A percentile compares a stretch with the other conserved stretches of the same genome.
Evolutionary conservation across 2,329 filamentous ascomycete genomes (phyloP).

Genomic region (Thielaviopsis euricoi): DNA sequence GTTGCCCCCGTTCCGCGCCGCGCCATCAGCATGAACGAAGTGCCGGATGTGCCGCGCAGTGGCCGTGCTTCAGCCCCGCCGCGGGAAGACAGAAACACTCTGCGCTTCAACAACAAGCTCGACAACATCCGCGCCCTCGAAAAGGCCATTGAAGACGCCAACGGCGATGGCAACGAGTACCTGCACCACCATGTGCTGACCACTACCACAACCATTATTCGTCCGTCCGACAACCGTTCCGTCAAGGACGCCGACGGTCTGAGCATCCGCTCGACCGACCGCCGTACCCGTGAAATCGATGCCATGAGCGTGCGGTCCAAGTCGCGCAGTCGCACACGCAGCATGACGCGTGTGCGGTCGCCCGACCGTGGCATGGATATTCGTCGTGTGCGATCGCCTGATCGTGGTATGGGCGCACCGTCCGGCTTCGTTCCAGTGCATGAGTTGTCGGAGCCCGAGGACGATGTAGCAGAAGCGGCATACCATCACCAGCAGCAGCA

Average conservation of each 20-base stretch:
- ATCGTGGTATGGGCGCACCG: constrained; percentile 1
- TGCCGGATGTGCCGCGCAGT: not conserved
- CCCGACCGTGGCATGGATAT: not conserved
- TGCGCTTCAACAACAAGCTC: constrained; percentile 15
- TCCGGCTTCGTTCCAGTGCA: constrained; percentile 3
- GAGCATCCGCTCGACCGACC: not conserved
- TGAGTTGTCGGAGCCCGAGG: constrained; percentile 9
- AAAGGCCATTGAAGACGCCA: constrained; percentile 17
- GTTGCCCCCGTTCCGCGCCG: not conserved
- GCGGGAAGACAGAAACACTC: constrained; percentile 2
- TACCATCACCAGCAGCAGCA: too few relatives aligned
- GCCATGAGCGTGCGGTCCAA: not conserved
- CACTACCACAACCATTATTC: constrained; percentile 10
- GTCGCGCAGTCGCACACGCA: constrained; percentile 4
- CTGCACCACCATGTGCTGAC: constrained; percentile 10
- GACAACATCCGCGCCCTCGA: constrained; percentile 23
- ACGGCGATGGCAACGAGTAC: constrained; percentile 10
- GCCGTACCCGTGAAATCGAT: constrained; percentile 4
- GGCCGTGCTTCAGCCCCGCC: not conserved
- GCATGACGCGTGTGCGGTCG: constrained; percentile 1
- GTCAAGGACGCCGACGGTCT: not conserved
- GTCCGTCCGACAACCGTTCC: not conserved
- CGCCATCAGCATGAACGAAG: constrained; percentile 7
- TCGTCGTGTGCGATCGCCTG: not conserved
- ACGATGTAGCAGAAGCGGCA: constrained; percentile 19